Evolutionary conservation across 2,329 filamentous ascomycete species (phyloP).

Genomic region (Alternaria sp.): DNA sequence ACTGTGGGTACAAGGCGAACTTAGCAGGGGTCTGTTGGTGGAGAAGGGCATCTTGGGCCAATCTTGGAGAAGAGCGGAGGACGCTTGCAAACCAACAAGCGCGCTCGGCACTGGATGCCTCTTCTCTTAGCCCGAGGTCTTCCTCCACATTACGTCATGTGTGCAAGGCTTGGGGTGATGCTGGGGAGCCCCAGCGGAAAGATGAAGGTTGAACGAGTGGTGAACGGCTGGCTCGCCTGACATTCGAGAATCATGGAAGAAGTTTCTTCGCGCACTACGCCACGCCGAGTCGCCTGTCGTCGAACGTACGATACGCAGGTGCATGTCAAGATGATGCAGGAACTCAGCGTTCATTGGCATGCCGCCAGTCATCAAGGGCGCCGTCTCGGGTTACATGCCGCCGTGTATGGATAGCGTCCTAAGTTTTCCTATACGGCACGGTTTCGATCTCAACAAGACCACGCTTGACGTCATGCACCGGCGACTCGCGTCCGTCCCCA

Average conservation of each 20-base stretch:
- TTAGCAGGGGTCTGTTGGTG: conserved; percentile 37
- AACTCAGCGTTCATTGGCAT: conserved; percentile 5
- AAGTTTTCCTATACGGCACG: conserved; percentile 28
- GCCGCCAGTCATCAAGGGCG: conserved; percentile 10
- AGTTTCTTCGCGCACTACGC: conserved; percentile 1
- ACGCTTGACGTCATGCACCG: conserved; percentile 32
- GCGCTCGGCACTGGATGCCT: conserved; percentile 32
- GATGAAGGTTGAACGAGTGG: not conserved
- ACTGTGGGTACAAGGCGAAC: conserved; percentile 37
- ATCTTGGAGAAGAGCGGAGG: conserved; percentile 33
- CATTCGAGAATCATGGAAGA: not conserved
- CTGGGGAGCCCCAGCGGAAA: not conserved
- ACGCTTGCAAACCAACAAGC: conserved; percentile 37
- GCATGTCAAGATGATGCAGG: conserved; percentile 7
- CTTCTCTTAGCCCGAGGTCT: conserved; percentile 28
- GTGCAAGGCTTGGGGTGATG: conserved; percentile 12
- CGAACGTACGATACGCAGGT: not conserved
- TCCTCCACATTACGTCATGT: conserved; percentile 34
- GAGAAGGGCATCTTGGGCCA: conserved; percentile 32
- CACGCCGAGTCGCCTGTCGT: conserved; percentile 2
- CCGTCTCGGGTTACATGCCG: conserved; percentile 23
- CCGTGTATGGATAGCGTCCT: conserved; percentile 21
- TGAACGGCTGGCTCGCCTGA: conserved; percentile 7
- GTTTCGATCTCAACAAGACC: conserved; percentile 33
- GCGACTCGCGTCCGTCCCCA: conserved; percentile 17